Evolutionary conservation across 306 rosid species (phyloP).

Genomic region (Sindora glabra): DNA sequence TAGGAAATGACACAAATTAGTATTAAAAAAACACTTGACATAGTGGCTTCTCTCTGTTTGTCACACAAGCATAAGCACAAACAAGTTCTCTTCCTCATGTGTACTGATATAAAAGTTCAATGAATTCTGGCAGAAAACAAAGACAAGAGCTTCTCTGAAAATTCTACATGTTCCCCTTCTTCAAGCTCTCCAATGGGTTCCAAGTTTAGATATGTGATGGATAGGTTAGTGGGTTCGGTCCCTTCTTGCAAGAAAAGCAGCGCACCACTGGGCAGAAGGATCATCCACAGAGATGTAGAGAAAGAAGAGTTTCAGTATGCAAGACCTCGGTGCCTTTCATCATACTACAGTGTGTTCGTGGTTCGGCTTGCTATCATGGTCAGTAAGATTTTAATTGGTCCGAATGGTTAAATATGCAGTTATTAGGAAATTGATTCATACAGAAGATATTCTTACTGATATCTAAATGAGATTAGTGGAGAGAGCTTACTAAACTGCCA

Average conservation of each 20-base stretch:
- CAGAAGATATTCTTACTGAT: no score
- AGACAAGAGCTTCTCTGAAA: constrained; percentile 27
- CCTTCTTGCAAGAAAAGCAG: constrained; percentile 35
- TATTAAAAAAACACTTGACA: constrained; percentile 22
- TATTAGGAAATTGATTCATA: no score
- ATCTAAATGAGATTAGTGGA: no score
- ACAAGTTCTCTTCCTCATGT: constrained; percentile 10
- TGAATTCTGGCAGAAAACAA: constrained; percentile 20
- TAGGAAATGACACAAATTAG: constrained; percentile 56
- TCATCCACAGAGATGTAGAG: constrained; percentile 80
- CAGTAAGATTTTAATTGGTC: constrained; percentile 16
- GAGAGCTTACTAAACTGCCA: no score
- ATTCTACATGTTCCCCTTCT: constrained; percentile 29
- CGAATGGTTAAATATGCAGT: no score
- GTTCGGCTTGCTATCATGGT: constrained; percentile 98
- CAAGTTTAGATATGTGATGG: constrained; percentile 34
- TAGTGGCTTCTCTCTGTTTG: constrained; percentile 25
- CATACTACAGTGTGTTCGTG: constrained; percentile 92
- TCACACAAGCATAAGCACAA: constrained; percentile 14
- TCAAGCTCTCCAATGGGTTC: constrained; percentile 36
- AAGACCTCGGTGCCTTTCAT: constrained; percentile 64
- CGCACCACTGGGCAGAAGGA: constrained; percentile 44
- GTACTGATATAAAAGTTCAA: constrained; percentile 20
- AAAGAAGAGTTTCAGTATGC: constrained; percentile 76
- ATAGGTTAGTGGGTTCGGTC: constrained; percentile 40